phyloP scores from a whole-genome alignment of 768 basidiomycete species.

The Leccinum olivaceopallidum region DNA sequence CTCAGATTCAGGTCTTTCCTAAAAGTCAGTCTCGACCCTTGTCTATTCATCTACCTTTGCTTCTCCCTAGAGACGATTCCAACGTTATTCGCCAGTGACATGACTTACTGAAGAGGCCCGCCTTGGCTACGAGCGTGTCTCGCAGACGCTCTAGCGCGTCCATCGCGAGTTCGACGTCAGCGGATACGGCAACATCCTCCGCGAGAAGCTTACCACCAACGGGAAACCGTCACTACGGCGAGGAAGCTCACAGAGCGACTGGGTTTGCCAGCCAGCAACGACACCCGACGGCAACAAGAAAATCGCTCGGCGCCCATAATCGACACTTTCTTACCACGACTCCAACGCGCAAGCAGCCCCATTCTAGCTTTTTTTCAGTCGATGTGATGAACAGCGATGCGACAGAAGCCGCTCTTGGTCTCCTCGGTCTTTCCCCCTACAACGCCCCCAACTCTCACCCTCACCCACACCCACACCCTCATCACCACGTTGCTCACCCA shows the following conservation, averaged over 20 bases:
- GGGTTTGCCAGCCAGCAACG: not conserved
- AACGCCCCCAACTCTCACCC: conserved; percentile 32
- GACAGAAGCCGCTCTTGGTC: conserved; percentile 58
- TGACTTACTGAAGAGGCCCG: no score
- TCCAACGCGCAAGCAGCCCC: conserved; percentile 6
- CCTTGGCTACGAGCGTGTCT: no score
- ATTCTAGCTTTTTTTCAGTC: conserved; percentile 5
- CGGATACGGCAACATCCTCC: no score
- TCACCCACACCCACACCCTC: conserved; percentile 26
- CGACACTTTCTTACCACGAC: conserved; percentile 16
- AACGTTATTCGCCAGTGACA: no score
- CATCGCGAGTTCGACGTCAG: no score
- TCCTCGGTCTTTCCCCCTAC: conserved; percentile 49
- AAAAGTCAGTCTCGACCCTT: no score
- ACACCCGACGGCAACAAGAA: conserved; percentile 17
- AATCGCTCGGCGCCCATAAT: conserved; percentile 15
- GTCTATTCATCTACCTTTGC: no score
- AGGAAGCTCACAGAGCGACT: conserved; percentile 5
- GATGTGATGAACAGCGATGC: conserved; percentile 53
- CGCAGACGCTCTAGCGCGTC: no score
- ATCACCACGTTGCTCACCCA: conserved; percentile 25
- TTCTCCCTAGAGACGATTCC: no score
- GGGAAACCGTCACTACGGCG: conserved; percentile 6
- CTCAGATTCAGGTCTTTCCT: no score
- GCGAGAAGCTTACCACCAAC: no score